phyloP scores from a whole-genome alignment of 2,329 filamentous ascomycete species.

The Penicillium verrucosum region DNA sequence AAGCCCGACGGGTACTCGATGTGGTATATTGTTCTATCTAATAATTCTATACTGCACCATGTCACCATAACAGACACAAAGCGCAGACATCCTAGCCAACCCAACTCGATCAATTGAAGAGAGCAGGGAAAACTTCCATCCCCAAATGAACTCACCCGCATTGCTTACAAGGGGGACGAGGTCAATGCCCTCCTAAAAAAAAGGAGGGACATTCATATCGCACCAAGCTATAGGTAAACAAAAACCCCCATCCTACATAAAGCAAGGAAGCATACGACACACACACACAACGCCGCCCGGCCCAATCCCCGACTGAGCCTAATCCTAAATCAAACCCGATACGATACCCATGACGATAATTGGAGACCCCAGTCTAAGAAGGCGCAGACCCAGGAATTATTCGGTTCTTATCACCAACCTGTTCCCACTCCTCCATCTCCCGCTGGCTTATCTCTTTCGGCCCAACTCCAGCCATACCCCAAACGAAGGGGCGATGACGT shows the following conservation, averaged over 20 bases:
- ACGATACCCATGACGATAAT: too few relatives aligned
- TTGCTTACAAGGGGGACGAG: neutral
- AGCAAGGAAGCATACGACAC: neutral
- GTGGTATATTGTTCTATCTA: neutral
- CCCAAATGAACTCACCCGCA: neutral
- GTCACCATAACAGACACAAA: neutral
- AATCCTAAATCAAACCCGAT: neutral
- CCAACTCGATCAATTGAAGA: neutral
- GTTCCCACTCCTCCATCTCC: conserved; percentile 22
- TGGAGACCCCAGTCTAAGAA: conserved; percentile 4
- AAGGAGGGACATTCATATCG: neutral
- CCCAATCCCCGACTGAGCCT: neutral
- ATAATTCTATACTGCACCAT: neutral
- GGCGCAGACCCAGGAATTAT: conserved; percentile 30
- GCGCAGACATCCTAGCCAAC: neutral
- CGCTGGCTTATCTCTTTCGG: conserved; percentile 24
- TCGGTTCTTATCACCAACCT: conserved; percentile 10
- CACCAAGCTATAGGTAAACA: neutral
- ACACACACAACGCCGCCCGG: neutral
- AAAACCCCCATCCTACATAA: neutral
- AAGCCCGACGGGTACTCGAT: neutral
- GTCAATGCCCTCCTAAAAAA: neutral
- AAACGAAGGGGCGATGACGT: conserved; percentile 41
- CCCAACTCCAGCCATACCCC: conserved; percentile 44
- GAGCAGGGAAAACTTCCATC: neutral